Conservation (phyloP, 495 filamentous ascomycete species). For the Tuber magnatum region DNA sequence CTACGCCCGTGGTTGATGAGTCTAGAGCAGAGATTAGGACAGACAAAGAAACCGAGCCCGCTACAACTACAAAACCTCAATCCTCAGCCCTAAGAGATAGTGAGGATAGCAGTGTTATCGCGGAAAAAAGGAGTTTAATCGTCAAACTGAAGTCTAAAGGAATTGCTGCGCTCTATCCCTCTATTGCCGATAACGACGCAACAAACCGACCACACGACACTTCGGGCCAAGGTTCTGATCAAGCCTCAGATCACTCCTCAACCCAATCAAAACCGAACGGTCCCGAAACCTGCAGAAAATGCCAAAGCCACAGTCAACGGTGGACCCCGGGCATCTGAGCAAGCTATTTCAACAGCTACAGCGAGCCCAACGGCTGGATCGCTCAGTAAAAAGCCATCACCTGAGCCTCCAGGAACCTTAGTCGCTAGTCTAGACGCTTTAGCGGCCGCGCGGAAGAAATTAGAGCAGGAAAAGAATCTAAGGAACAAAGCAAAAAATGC, state of each 20-base stretch:
- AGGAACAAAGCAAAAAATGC: conserved; percentile 8
- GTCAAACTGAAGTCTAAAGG: background rate
- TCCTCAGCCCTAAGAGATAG: background rate
- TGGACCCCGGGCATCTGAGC: background rate
- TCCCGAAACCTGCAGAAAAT: background rate
- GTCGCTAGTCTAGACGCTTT: conserved; percentile 11
- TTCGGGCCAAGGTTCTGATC: background rate
- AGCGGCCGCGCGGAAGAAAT: conserved; percentile 21
- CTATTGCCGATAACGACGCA: background rate
- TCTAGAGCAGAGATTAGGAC: background rate
- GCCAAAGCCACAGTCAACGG: background rate
- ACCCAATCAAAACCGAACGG: background rate
- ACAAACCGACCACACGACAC: background rate
- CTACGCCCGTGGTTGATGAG: background rate
- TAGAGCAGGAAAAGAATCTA: conserved; percentile 9
- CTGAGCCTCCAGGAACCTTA: background rate
- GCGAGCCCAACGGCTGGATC: background rate
- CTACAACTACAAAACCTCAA: background rate
- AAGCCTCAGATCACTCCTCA: background rate
- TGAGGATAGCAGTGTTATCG: background rate
- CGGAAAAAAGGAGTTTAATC: background rate
- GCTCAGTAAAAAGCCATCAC: background rate
- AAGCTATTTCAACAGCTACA: background rate
- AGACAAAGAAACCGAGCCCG: background rate
- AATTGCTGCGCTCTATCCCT: background rate